Conservation (phyloP, 371 early-diverging fungal species). For the Phascolomyces articulosus region DNA sequence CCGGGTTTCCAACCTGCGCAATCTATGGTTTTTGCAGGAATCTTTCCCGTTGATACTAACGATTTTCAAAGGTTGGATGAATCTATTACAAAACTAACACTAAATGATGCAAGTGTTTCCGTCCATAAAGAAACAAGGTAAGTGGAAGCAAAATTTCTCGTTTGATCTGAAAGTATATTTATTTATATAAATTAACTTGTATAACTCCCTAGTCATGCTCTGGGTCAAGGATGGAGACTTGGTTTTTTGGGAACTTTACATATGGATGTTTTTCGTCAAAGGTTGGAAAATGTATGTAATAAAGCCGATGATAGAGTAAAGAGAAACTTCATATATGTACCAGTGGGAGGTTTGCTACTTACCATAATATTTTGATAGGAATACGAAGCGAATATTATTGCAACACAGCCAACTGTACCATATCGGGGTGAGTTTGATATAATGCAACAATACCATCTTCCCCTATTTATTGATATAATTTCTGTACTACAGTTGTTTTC, state of each 20-base stretch:
- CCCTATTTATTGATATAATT: background rate
- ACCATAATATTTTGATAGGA: constrained; percentile 50
- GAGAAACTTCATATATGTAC: background rate
- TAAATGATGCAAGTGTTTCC: constrained; percentile 93
- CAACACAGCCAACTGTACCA: constrained; percentile 94
- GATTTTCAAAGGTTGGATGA: constrained; percentile 90
- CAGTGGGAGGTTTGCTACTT: background rate
- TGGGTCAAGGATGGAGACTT: constrained; percentile 97
- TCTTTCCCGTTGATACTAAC: constrained; percentile 90
- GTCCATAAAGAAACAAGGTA: constrained; percentile 87
- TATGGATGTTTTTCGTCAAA: constrained; percentile 96
- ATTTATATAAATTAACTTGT: no score
- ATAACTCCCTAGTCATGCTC: constrained; percentile 76
- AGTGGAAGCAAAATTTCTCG: background rate
- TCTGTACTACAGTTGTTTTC: constrained; percentile 44
- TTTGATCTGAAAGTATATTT: no score
- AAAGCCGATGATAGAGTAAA: background rate
- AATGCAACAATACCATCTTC: background rate
- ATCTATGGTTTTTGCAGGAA: constrained; percentile 92
- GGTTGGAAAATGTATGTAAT: constrained; percentile 80
- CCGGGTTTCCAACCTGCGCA: constrained; percentile 95
- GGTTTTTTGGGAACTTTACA: constrained; percentile 96
- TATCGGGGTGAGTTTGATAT: constrained; percentile 59
- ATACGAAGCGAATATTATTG: constrained; percentile 89
- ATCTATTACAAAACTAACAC: constrained; percentile 87